Percentiles rank a stretch among this genome's conserved stretches.
phyloP scores from a whole-genome alignment of 2,329 filamentous ascomycete species.

The Phyllosticta citribraziliensis region DNA sequence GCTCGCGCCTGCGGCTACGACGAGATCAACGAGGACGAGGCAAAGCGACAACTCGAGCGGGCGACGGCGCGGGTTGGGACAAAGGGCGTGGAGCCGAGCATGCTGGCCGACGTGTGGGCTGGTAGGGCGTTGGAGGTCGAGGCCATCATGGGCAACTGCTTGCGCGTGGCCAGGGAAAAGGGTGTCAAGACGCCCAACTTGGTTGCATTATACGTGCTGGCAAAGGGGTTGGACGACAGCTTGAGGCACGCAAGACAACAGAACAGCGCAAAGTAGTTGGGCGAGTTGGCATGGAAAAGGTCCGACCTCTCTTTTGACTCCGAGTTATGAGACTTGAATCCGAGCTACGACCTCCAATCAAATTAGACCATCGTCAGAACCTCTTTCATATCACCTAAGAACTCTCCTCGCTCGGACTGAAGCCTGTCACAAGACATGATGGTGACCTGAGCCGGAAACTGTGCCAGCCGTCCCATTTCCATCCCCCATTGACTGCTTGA shows the following conservation, averaged over 20 bases:
- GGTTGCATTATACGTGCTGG: slow-evolving; percentile 36
- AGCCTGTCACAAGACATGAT: too few relatives aligned
- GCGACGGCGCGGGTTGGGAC: slow-evolving; percentile 28
- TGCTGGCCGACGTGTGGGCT: slow-evolving; percentile 38
- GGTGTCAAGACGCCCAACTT: slow-evolving; percentile 33
- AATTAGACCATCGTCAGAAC: background rate
- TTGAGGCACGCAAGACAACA: slow-evolving; percentile 12
- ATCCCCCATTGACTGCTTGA: too few relatives aligned
- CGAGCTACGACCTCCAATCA: background rate
- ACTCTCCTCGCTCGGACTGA: too few relatives aligned
- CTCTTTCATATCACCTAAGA: too few relatives aligned
- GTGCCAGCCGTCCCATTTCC: too few relatives aligned
- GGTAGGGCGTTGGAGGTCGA: slow-evolving; percentile 39
- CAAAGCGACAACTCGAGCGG: slow-evolving; percentile 28
- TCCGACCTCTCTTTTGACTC: background rate
- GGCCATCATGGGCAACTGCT: slow-evolving; percentile 39
- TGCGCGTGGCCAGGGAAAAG: slow-evolving; percentile 32
- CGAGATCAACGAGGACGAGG: slow-evolving; percentile 27
- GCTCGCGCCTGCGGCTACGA: slow-evolving; percentile 32
- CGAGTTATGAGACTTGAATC: background rate
- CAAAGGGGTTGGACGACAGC: slow-evolving; percentile 32
- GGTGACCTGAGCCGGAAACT: too few relatives aligned
- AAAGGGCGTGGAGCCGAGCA: slow-evolving; percentile 38
- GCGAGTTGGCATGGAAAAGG: background rate
- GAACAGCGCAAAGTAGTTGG: background rate